A percentile compares a stretch with the other conserved stretches of the same genome.
These are phyloP conservation scores for Didymella lethalis DNA, from an alignment of 2,329 filamentous ascomycete genomes.

Conservation along the genomic window DNA sequence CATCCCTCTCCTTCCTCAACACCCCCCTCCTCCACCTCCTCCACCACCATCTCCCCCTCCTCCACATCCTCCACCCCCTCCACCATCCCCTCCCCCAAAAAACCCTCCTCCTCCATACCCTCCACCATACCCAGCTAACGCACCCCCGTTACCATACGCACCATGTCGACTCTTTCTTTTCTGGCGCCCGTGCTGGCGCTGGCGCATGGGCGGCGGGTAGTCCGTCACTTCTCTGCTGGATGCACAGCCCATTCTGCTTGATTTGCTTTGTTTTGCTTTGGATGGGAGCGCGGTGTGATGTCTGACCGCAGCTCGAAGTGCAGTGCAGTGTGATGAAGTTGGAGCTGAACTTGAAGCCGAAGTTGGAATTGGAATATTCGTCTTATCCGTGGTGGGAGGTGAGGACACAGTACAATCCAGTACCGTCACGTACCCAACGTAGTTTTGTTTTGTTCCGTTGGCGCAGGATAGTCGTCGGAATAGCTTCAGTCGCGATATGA, in stretches of 20 bases:
- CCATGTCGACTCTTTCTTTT: neutral
- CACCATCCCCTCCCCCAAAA: neutral
- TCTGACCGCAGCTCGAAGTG: no score
- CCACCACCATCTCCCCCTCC: neutral
- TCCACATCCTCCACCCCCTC: neutral
- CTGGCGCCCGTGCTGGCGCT: constrained; percentile 15
- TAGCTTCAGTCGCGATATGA: no score
- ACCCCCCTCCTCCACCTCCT: neutral
- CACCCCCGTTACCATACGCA: neutral
- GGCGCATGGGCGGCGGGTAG: constrained; percentile 31
- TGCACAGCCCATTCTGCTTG: constrained; percentile 27
- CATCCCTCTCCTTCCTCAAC: neutral
- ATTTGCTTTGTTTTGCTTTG: no score
- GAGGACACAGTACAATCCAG: no score
- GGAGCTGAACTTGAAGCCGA: no score
- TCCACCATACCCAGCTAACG: neutral
- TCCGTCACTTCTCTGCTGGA: constrained; percentile 20
- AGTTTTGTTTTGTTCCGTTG: no score
- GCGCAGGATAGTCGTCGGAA: no score
- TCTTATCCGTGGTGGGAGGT: no score
- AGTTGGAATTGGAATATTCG: no score
- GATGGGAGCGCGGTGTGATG: no score
- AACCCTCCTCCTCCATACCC: neutral
- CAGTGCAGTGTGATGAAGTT: no score
- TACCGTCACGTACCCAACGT: no score